Conservation (phyloP, 2,329 filamentous ascomycete genomes). For the Fusarium zealandicum region DNA sequence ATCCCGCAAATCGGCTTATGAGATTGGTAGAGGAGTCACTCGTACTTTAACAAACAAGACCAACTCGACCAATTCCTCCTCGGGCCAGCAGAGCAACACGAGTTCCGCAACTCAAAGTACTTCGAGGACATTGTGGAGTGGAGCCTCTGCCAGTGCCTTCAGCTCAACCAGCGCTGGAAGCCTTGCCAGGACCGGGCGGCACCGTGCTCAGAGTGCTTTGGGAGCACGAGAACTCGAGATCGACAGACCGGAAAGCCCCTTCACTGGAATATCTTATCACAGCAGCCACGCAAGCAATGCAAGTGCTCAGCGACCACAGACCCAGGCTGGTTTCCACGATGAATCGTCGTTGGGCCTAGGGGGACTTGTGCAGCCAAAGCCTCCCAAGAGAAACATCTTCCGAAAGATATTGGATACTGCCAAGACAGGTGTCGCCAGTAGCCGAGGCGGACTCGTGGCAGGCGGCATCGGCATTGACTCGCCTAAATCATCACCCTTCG, state of each 20-base stretch:
- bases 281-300: slow-evolving; percentile 77
- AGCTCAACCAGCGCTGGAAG: slow-evolving; percentile 96
- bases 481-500: slow-evolving; percentile 52
- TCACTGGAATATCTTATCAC: slow-evolving; percentile 87
- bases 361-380: slow-evolving; percentile 77
- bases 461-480: slow-evolving; percentile 52
- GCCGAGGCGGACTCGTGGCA: slow-evolving; percentile 81
- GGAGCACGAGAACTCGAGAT: slow-evolving; percentile 64
- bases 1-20: slow-evolving; percentile 78
- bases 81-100: slow-evolving; percentile 73
- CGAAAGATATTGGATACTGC: slow-evolving; percentile 94
- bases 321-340: slow-evolving; percentile 70
- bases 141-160: slow-evolving; percentile 85
- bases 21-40: slow-evolving; percentile 74
- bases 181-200: slow-evolving; percentile 77
- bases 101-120: slow-evolving; percentile 81
- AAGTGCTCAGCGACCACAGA: slow-evolving; percentile 63
- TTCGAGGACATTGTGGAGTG: slow-evolving; percentile 90
- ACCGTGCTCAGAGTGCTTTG: slow-evolving; percentile 70
- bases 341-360: slow-evolving; percentile 76
- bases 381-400: slow-evolving; percentile 88
- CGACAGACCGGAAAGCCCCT: slow-evolving; percentile 67
- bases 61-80: slow-evolving; percentile 79
- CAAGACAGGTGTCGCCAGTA: slow-evolving; percentile 91
- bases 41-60: slow-evolving; percentile 91